phyloP scores from a whole-genome alignment of 257 asterid genomes.

The Cinchona pubescens region DNA sequence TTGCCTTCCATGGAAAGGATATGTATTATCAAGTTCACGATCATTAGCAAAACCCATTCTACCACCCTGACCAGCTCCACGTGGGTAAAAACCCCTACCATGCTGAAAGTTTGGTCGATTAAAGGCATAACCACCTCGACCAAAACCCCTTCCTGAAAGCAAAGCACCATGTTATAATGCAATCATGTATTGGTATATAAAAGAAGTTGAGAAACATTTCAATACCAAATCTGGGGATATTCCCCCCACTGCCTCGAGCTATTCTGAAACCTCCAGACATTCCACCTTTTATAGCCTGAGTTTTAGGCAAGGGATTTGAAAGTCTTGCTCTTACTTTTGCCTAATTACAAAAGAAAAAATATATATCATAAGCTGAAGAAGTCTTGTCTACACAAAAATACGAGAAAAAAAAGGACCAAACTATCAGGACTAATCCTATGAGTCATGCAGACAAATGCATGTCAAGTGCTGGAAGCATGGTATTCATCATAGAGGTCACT shows the following conservation, averaged over 20 bases:
- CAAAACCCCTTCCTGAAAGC: slow-evolving; percentile 47
- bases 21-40: slow-evolving; percentile 32
- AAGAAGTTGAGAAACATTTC: slow-evolving; percentile 2
- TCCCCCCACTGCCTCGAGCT: slow-evolving; percentile 34
- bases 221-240: slow-evolving; percentile 32
- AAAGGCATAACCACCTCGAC: slow-evolving; percentile 42
- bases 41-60: slow-evolving; percentile 34
- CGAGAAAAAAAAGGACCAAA: slow-evolving; percentile 5
- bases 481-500: neutral
- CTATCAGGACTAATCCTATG: neutral
- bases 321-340: slow-evolving; percentile 57
- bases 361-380: slow-evolving; percentile 10
- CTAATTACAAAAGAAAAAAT: slow-evolving; percentile 24
- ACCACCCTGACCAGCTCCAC: slow-evolving; percentile 40
- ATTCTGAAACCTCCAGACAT: slow-evolving; percentile 59
- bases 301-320: slow-evolving; percentile 61
- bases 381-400: neutral
- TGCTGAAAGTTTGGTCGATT: slow-evolving; percentile 33
- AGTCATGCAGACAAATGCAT: neutral
- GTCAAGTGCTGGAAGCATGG: neutral
- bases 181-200: neutral
- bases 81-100: slow-evolving; percentile 36
- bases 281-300: slow-evolving; percentile 65
- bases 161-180: slow-evolving; percentile 15
- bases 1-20: slow-evolving; percentile 41